Base-by-base conservation (phyloP, 108 stramenopile genomes). In the Nitzschia sp. region DNA sequence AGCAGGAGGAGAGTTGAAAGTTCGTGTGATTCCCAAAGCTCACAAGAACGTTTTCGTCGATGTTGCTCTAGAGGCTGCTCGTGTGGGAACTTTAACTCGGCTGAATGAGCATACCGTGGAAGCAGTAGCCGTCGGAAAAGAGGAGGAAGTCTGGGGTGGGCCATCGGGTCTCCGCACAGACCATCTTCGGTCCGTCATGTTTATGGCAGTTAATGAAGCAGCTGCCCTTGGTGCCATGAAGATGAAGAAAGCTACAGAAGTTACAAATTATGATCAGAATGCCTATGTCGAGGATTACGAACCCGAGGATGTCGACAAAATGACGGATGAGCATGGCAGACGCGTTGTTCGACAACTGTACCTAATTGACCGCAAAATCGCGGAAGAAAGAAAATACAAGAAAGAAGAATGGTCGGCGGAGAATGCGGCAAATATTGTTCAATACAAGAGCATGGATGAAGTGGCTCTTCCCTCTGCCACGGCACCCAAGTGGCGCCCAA, bases 31-130 rank as follows among this genome's bases (percentile, higher is more conserved):
- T 42, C 54, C 49, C 23, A 55, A 38, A 8, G 47, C 29, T 29
- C 71, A 72, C 21, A 38, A 45, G 8, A 72, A 72, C 23, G 28
- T 32, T 17, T 72, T 72, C 55, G 45, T 72, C 4, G 25, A 42
- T 42, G 63, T 74, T 32, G 74, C 66, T 6, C 36, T 23, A 13
- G 64, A 77, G 45, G 76, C 76, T 13, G 76, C 76, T 2, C 29
- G 46, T 2, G 26, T 70, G 19, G 76, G 76, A 42, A 47, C 58
- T 18, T 35, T 77, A 47, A 67, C 67, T 1, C 31, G 69, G n/a
- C 29, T 65, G 2, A 64, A 66, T 30, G 76, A 77, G 60, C 36
- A 56, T 18, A 68, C 68, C 5, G 68, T 77, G 0, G 69, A 65
- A 25, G 63, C 68, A 32, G 69, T 59, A 13, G 54, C 64, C 17